Evolutionary conservation across 768 basidiomycete genomes (phyloP).

Genomic region (Gloeopeniophorella convolvens): DNA sequence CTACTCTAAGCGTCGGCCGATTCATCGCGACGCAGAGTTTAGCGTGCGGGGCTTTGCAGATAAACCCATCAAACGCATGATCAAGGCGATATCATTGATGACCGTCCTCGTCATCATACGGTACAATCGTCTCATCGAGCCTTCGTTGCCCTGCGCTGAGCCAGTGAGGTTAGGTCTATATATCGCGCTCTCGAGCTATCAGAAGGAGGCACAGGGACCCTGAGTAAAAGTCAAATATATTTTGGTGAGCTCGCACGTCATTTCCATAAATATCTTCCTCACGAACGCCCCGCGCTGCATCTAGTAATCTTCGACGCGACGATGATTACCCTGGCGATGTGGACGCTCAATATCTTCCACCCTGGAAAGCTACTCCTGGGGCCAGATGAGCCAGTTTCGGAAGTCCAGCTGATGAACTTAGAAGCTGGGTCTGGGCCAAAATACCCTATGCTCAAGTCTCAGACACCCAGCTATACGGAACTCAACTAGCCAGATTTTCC

Average conservation of each 20-base stretch:
- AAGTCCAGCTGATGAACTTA: no score
- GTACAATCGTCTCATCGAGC: no score
- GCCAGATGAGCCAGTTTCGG: not conserved
- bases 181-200: slow-evolving; percentile 14
- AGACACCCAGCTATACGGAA: no score
- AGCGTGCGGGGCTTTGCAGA: not conserved
- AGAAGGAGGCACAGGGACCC: slow-evolving; percentile 8
- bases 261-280: not conserved
- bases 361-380: slow-evolving; percentile 1
- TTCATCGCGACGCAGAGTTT: not conserved
- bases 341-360: slow-evolving; percentile 12
- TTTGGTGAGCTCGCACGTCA: not conserved
- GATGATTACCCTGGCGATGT: slow-evolving; percentile 18
- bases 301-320: slow-evolving; percentile 16
- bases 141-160: not conserved
- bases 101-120: slow-evolving; percentile 13
- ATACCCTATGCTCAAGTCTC: no score
- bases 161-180: not conserved
- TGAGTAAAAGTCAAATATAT: slow-evolving; percentile 13
- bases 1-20: not conserved
- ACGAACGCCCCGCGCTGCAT: no score
- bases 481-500: no score
- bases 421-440: no score
- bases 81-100: slow-evolving; percentile 10
- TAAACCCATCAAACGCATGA: not conserved